Base-by-base conservation (phyloP, 495 filamentous ascomycete species). In the Collariella sp. region DNA sequence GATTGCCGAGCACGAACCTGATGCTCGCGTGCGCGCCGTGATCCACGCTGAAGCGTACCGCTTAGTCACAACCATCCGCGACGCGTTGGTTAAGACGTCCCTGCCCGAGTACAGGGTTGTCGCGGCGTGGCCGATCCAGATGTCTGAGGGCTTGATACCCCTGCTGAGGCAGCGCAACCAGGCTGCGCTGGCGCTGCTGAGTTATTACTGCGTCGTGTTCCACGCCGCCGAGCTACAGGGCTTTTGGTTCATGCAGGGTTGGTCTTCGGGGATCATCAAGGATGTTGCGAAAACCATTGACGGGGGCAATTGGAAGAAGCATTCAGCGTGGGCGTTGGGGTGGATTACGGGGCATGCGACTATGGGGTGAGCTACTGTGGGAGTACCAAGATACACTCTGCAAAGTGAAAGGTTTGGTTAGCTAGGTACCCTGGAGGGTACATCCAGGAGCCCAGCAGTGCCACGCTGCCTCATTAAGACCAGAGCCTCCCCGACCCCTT, bases 231-330 rank as follows among this genome's bases (percentile, higher is more conserved):
- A 65, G 49, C 13, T 31, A 15, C 42, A 48, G 12, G 52, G 52
- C 13, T 60, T 50, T 31, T 68, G 66, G 66, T 66, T 60, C 42
- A 60, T 63, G 26, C 43, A 36, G 16, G 66, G 64, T 0, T 68
- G 66, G 66, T 39, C 57, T 0, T 5, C 26, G 5, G 47, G 62
- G 6, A 48, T 67, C 1, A 47, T 67, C 2, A 39, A 43, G 22
- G 66, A 68, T 34, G 57, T 66, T 19, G 24, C 50, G 6, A 29
- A 19, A 24, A 22, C 26, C 20, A 55, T 58, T n/a, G n/a, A n/a
- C 47, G 33, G 13, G 0, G 13, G 43, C 6, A 58, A 56, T n/a
- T 66, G 63, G 63, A 54, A 59, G 22, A 38, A 48, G 26, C 58
- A 63, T 33, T 55, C 53, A 29, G 54, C 54, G 0, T 63, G 63